Evolutionary conservation across 305 asterid species (phyloP).

Genomic region (Euphrasia arctica): DNA sequence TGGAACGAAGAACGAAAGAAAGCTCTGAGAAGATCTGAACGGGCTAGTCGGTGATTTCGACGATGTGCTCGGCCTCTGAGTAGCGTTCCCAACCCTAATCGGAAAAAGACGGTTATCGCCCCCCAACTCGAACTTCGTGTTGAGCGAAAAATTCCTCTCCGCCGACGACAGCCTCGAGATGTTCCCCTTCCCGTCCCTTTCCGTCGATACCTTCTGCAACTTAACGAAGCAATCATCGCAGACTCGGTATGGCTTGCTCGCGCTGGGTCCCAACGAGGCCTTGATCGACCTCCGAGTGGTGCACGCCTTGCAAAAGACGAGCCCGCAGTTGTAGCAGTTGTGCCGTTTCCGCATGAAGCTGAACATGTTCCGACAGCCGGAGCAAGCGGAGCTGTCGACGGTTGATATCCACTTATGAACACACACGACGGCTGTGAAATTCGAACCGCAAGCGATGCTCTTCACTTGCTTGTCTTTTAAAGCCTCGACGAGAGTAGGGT

Average conservation of each 20-base stretch:
- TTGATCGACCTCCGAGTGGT: slow-evolving; percentile 60
- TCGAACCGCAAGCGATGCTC: slow-evolving; percentile 76
- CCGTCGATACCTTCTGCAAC: slow-evolving; percentile 42
- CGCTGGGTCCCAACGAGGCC: slow-evolving; percentile 81
- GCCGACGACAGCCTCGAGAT: slow-evolving; percentile 48
- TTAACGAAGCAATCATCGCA: slow-evolving; percentile 83
- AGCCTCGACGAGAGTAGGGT: slow-evolving; percentile 60
- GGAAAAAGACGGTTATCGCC: slow-evolving; percentile 44
- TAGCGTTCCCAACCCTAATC: slow-evolving; percentile 32
- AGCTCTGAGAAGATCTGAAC: slow-evolving; percentile 34
- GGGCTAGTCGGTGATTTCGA: slow-evolving; percentile 54
- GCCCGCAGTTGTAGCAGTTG: slow-evolving; percentile 96
- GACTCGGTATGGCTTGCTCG: slow-evolving; percentile 79
- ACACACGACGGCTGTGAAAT: slow-evolving; percentile 73
- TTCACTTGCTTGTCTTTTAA: slow-evolving; percentile 75
- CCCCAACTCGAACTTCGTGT: slow-evolving; percentile 32
- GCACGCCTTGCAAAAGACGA: slow-evolving; percentile 77
- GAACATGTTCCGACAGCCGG: slow-evolving; percentile 69
- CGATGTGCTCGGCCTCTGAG: slow-evolving; percentile 47
- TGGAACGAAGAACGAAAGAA: slow-evolving; percentile 41
- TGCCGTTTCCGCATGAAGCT: slow-evolving; percentile 80
- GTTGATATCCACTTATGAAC: slow-evolving; percentile 74
- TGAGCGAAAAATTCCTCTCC: slow-evolving; percentile 36
- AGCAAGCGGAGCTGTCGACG: slow-evolving; percentile 68
- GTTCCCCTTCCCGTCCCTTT: no score